Base-by-base conservation (phyloP, 768 basidiomycete species). In the Xerocomellus chrysenteron region DNA sequence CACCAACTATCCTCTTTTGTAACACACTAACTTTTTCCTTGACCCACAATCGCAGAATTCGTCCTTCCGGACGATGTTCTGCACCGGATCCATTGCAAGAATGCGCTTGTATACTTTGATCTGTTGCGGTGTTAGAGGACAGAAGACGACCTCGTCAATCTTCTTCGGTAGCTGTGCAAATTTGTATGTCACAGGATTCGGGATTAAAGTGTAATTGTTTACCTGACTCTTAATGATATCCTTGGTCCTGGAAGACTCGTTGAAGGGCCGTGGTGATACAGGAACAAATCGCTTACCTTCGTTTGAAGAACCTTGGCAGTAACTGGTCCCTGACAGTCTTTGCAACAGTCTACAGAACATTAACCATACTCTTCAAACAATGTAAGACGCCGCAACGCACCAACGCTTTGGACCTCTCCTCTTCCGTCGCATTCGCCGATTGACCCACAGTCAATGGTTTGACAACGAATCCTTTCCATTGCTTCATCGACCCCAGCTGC, bases 81-180 rank as follows among this genome's bases (percentile, higher is more conserved):
- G 84, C 10, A 97, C 82, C 6, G 82, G 77, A 7, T 78, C 76
- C 62, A 81, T 83, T n/a, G 71, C 71, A 24, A 95, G 74, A 35
- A 95, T 77, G 6, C 80, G 78, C 61, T 83, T 88, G 70, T 97
- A 96, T 1, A 86, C 90, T 16, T 70, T 66, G 30, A 85, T 81
- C 72, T 97, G 95, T 36, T 74, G 78, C 0, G 74, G 55, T 0
- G 90, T 90, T 47, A 98, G 74, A 16, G 94, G 95, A 65, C 96
- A 99, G 65, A 98, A 96, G 6, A 97, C 92, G 14, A 98, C 90
- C 65, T 93, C 78, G 62, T 99, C 96, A 0, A 81, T 81, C 76
- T 99, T 99, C 58, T 79, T 78, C 1, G 96, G 96, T 3, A 98
- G 78, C 88, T 95, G 63, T 3, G 39, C 14, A 45, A 59, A 7